These are phyloP conservation scores for Penicillium paneum DNA, from an alignment of 2,329 filamentous ascomycete genomes.

Conservation along the genomic window DNA sequence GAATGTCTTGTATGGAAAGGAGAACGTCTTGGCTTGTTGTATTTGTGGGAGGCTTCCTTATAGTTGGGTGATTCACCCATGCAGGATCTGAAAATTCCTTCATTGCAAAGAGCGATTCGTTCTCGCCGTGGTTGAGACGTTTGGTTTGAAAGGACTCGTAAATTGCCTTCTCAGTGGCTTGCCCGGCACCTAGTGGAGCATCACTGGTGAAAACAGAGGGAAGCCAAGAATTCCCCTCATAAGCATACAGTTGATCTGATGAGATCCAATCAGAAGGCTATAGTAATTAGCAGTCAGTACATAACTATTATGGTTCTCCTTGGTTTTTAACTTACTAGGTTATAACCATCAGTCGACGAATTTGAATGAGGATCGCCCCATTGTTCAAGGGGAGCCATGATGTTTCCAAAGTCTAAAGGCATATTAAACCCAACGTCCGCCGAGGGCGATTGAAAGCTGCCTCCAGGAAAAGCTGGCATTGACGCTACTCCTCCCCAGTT, in stretches of 20 bases:
- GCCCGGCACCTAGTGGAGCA: neutral
- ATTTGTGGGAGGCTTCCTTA: neutral
- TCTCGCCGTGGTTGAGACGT: neutral
- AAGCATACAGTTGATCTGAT: neutral
- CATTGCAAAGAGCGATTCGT: neutral
- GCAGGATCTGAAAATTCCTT: neutral
- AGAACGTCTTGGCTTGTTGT: neutral
- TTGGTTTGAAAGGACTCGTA: neutral
- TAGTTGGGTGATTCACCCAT: neutral
- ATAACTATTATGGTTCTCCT: too few relatives aligned
- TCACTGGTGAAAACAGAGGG: neutral
- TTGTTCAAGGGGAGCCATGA: neutral
- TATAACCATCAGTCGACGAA: neutral
- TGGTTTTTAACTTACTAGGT: neutral
- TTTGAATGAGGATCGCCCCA: neutral
- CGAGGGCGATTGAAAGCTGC: neutral
- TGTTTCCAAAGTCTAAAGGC: neutral
- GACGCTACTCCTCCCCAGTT: constrained; percentile 2
- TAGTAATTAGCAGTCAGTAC: neutral
- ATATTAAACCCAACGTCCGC: neutral
- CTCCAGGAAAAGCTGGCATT: neutral
- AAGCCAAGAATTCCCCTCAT: neutral
- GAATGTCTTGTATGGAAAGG: neutral
- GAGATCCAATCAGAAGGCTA: neutral
- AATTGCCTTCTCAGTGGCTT: neutral